A percentile compares a stretch with the other conserved stretches of the same genome.
phyloP scores from a whole-genome alignment of 768 basidiomycete genomes.

The Boletus reticulatus region DNA sequence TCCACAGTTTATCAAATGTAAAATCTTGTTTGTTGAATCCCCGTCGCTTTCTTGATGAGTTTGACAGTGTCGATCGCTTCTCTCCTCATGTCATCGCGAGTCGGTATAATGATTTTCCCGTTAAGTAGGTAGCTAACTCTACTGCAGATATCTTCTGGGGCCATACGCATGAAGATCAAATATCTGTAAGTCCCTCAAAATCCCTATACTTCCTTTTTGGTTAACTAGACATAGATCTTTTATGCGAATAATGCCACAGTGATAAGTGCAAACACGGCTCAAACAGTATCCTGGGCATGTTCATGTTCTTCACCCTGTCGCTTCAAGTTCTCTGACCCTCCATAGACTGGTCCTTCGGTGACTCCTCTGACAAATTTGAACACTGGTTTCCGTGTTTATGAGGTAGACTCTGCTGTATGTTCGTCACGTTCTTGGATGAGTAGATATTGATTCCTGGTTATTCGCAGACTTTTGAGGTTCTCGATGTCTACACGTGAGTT shows the following conservation, averaged over 20 bases:
- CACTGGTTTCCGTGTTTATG: slow-evolving; percentile 60
- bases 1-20: slow-evolving; percentile 50
- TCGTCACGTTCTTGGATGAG: neutral
- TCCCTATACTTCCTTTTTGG: neutral
- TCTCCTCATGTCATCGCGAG: slow-evolving; percentile 77
- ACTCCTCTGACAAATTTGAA: slow-evolving; percentile 72
- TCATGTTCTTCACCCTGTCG: neutral
- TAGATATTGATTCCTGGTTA: slow-evolving; percentile 1
- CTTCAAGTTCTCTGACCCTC: slow-evolving; percentile 7
- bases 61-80: slow-evolving; percentile 65
- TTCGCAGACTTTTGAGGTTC: slow-evolving; percentile 69
- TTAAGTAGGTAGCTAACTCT: slow-evolving; percentile 7
- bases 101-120: slow-evolving; percentile 33
- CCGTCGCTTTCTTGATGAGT: neutral
- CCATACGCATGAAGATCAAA: slow-evolving; percentile 73
- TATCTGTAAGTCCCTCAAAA: slow-evolving; percentile 44
- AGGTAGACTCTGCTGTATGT: slow-evolving; percentile 54
- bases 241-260: slow-evolving; percentile 70
- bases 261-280: slow-evolving; percentile 55
- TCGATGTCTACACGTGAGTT: slow-evolving; percentile 75
- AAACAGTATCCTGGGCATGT: slow-evolving; percentile 50
- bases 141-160: slow-evolving; percentile 69
- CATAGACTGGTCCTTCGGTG: slow-evolving; percentile 65
- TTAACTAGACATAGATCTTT: slow-evolving; percentile 47
- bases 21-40: neutral